Percentiles rank a stretch among this genome's conserved stretches.
phyloP scores from a whole-genome alignment of 2,329 filamentous ascomycete genomes.

The Colletotrichum neosansevieriae region DNA sequence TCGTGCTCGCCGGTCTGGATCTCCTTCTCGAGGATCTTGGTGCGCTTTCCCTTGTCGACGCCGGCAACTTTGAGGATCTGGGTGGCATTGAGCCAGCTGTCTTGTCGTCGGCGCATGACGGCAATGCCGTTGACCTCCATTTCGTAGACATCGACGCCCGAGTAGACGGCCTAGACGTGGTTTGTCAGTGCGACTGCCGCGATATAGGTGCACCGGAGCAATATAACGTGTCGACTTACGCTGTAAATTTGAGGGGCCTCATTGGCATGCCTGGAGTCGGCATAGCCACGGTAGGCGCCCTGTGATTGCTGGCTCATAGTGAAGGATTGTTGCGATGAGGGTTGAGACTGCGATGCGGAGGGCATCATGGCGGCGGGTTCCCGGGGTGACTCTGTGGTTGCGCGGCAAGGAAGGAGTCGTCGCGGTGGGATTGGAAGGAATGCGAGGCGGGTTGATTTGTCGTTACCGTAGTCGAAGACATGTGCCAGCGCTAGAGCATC shows the following conservation, averaged over 20 bases:
- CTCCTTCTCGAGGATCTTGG: conserved; percentile 97
- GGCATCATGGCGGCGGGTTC: conserved; percentile 46
- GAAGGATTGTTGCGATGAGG: conserved; percentile 68
- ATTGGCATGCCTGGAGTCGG: conserved; percentile 49
- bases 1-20: conserved; percentile 97
- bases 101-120: conserved; percentile 94
- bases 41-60: conserved; percentile 97
- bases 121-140: conserved; percentile 96
- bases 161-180: conserved; percentile 80
- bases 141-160: conserved; percentile 95
- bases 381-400: background rate
- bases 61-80: conserved; percentile 98
- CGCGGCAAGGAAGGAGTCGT: conserved; percentile 30
- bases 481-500: conserved; percentile 37
- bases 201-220: background rate
- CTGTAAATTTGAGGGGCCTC: conserved; percentile 72
- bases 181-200: conserved; percentile 15
- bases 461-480: conserved; percentile 39
- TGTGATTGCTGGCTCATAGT: conserved; percentile 68
- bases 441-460: conserved; percentile 16
- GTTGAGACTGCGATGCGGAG: conserved; percentile 61
- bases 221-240: conserved; percentile 53
- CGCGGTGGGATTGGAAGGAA: conserved; percentile 37
- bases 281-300: conserved; percentile 56
- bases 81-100: conserved; percentile 97